A percentile compares a stretch with the other conserved stretches of the same genome.
These are phyloP conservation scores for Lactuca sativa DNA, from an alignment of 129 eudicot species.

Conservation along the genomic window DNA sequence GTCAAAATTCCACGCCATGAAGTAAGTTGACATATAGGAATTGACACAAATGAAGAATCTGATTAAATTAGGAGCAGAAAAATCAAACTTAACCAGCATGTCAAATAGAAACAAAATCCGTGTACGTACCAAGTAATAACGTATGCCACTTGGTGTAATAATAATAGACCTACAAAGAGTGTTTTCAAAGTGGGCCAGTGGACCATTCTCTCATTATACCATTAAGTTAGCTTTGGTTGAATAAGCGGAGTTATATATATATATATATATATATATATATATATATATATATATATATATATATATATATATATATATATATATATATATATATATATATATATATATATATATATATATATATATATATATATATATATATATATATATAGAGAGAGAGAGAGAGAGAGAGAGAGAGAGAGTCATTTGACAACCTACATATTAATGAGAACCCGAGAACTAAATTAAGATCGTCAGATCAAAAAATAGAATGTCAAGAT, in stretches of 20 bases:
- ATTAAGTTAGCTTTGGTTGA: neutral
- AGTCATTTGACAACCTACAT: too few species aligned
- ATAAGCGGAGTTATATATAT: neutral
- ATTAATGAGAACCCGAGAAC: too few species aligned
- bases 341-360: too few species aligned
- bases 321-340: too few species aligned
- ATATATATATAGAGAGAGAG: too few species aligned
- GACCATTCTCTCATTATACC: neutral
- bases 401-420: too few species aligned
- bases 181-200: slow-evolving; percentile 1
- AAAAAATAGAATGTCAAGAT: too few species aligned
- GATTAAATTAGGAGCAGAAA: slow-evolving; percentile 3
- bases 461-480: too few species aligned
- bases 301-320: too few species aligned
- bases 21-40: slow-evolving; percentile 22
- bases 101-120: slow-evolving; percentile 19
- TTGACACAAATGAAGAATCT: slow-evolving; percentile 3
- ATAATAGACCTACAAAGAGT: slow-evolving; percentile 8
- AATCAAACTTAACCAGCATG: slow-evolving; percentile 27
- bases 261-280: too few species aligned
- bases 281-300: too few species aligned
- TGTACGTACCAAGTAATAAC: slow-evolving; percentile 10
- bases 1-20: slow-evolving; percentile 31
- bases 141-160: slow-evolving; percentile 23
- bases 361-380: too few species aligned